Evolutionary conservation across 2,329 filamentous ascomycete species (phyloP).

Genomic region (Claviceps capensis): DNA sequence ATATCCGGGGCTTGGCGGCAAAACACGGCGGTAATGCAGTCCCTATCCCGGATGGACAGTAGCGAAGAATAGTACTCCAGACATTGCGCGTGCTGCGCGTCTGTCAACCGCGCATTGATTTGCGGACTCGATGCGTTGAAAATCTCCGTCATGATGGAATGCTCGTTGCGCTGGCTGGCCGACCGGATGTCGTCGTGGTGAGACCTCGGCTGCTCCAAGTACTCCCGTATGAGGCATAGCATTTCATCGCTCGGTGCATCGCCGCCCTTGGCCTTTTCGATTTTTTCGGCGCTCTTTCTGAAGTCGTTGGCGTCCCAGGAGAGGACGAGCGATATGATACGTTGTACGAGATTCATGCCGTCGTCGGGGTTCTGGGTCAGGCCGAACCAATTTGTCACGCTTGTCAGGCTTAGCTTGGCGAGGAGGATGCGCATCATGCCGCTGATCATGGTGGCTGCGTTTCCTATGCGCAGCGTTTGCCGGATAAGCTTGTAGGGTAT

Average conservation of each 20-base stretch:
- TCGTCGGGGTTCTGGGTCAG: slow-evolving; percentile 57
- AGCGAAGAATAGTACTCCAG: slow-evolving; percentile 57
- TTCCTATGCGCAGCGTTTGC: slow-evolving; percentile 62
- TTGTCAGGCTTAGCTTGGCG: slow-evolving; percentile 63
- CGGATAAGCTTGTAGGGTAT: slow-evolving; percentile 59
- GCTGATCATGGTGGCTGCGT: slow-evolving; percentile 70
- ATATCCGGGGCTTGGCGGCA: slow-evolving; percentile 59
- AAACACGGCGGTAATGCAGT: slow-evolving; percentile 51
- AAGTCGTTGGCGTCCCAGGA: slow-evolving; percentile 62
- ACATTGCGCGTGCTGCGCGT: slow-evolving; percentile 48
- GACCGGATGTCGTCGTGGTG: slow-evolving; percentile 46
- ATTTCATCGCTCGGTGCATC: slow-evolving; percentile 40
- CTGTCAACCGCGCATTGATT: slow-evolving; percentile 33
- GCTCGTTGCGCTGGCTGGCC: slow-evolving; percentile 33
- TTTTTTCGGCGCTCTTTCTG: slow-evolving; percentile 46
- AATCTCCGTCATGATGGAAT: slow-evolving; percentile 56
- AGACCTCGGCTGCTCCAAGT: slow-evolving; percentile 36
- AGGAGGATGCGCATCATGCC: slow-evolving; percentile 59
- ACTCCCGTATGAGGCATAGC: slow-evolving; percentile 44
- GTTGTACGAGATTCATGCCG: slow-evolving; percentile 68
- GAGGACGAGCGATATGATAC: slow-evolving; percentile 60
- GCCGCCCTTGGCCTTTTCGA: slow-evolving; percentile 46
- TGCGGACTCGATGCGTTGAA: slow-evolving; percentile 38
- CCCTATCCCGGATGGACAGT: slow-evolving; percentile 61
- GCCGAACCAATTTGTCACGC: slow-evolving; percentile 68